A percentile compares a stretch with the other conserved stretches of the same genome.
These are phyloP conservation scores for Mollisia scopiformis DNA, from an alignment of 2,329 filamentous ascomycete genomes.

Conservation along the genomic window DNA sequence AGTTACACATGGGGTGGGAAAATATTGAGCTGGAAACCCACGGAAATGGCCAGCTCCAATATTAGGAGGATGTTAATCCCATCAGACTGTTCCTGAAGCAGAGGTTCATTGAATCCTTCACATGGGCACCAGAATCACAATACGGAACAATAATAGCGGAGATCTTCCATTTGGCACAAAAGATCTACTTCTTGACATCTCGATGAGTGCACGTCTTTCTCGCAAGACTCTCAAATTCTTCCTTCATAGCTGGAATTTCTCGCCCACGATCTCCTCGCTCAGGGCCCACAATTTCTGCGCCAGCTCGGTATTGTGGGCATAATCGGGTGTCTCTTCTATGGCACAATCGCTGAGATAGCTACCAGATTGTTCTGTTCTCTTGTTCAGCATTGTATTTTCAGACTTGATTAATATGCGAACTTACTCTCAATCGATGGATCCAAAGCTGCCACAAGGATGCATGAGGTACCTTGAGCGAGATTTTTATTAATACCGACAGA, in stretches of 20 bases:
- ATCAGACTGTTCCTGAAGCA: no score
- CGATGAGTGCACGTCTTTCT: no score
- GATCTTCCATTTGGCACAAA: no score
- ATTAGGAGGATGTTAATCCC: no score
- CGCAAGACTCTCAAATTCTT: neutral
- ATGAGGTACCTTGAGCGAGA: constrained; percentile 3
- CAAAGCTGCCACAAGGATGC: constrained; percentile 1
- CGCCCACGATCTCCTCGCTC: constrained; percentile 47
- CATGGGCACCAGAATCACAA: no score
- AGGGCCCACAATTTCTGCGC: constrained; percentile 49
- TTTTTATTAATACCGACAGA: neutral
- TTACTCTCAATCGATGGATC: neutral
- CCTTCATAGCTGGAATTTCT: constrained; percentile 38
- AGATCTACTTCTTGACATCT: neutral
- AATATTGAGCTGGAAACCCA: no score
- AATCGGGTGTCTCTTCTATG: neutral
- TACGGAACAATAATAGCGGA: no score
- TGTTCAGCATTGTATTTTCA: neutral
- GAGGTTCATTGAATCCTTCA: no score
- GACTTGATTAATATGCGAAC: neutral
- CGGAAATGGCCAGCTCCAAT: no score
- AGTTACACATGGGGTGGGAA: no score
- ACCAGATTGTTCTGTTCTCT: neutral
- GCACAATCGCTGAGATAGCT: constrained; percentile 3
- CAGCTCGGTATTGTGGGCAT: constrained; percentile 3